A percentile compares a stretch with the other conserved stretches of the same genome.
Conservation (phyloP, 2,329 filamentous ascomycete genomes). For the Aureobasidium sp. region DNA sequence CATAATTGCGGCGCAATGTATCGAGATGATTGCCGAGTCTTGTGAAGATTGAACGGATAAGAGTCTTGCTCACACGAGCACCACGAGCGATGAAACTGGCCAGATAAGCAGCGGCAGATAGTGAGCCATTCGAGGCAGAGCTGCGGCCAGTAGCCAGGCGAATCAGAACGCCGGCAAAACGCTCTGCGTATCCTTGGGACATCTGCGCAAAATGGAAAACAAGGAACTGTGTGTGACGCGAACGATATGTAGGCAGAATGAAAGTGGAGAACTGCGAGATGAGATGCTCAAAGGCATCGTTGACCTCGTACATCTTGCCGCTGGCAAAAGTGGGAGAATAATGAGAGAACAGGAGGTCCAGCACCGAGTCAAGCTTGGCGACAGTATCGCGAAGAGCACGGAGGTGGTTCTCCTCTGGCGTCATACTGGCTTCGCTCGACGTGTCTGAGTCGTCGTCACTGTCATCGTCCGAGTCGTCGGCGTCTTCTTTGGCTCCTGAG, state of each 20-base stretch:
- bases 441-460: constrained; percentile 65
- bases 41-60: constrained; percentile 76
- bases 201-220: constrained; percentile 91
- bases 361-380: constrained; percentile 82
- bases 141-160: constrained; percentile 71
- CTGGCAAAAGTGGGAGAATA: constrained; percentile 68
- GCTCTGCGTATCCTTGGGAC: constrained; percentile 68
- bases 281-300: constrained; percentile 69
- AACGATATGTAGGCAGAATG: constrained; percentile 84
- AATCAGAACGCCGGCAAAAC: constrained; percentile 79
- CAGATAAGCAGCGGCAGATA: constrained; percentile 84
- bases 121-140: constrained; percentile 72
- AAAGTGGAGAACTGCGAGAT: constrained; percentile 80
- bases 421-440: constrained; percentile 52
- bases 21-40: constrained; percentile 74
- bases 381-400: constrained; percentile 73
- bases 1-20: constrained; percentile 63
- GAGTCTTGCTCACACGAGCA: constrained; percentile 65
- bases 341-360: constrained; percentile 79
- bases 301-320: constrained; percentile 60
- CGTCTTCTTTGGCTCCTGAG: constrained; percentile 27
- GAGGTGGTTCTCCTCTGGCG: constrained; percentile 54
- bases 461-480: constrained; percentile 47
- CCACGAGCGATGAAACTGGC: constrained; percentile 91
- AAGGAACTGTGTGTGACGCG: constrained; percentile 89